A percentile compares a stretch with the other conserved stretches of the same genome.
Evolutionary conservation across 73 alveolate species (phyloP).

Genomic region (Paramecium caudatum): DNA sequence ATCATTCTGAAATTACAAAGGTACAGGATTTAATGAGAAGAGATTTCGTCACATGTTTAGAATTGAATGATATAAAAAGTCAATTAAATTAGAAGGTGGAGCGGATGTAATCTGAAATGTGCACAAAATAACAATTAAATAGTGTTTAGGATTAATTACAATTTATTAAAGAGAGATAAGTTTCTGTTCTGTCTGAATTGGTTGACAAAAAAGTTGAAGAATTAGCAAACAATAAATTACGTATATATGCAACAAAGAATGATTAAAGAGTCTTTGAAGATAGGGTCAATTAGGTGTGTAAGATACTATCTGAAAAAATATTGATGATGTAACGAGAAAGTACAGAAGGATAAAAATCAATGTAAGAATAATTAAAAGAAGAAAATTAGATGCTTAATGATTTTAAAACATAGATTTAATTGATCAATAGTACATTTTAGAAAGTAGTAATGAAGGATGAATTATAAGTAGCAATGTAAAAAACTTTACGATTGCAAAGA

Average conservation of each 20-base stretch:
- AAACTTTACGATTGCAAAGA: constrained; percentile 13
- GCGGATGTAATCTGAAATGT: not conserved
- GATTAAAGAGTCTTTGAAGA: constrained; percentile 42
- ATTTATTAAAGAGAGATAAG: not conserved
- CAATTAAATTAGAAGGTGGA: not conserved
- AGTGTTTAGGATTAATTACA: not conserved
- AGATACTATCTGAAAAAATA: constrained; percentile 27
- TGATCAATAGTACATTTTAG: not conserved
- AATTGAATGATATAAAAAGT: not conserved
- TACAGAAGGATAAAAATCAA: constrained; percentile 14
- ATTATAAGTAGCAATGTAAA: not conserved
- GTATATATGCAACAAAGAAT: not conserved
- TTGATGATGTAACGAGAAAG: constrained; percentile 11
- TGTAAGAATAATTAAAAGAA: not conserved
- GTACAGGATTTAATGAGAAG: constrained; percentile 44
- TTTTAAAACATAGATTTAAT: not conserved
- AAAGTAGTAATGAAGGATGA: constrained; percentile 19
- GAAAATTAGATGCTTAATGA: not conserved
- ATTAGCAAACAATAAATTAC: not conserved
- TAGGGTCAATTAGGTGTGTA: not conserved
- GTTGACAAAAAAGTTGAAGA: constrained; percentile 27
- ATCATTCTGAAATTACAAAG: constrained; percentile 29
- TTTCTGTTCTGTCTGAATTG: not conserved
- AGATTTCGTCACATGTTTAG: constrained; percentile 24
- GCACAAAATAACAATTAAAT: not conserved